Percentiles rank a stretch among this genome's conserved stretches.
Evolutionary conservation across 345 rosid species (phyloP).

Genomic region (Dimocarpus longan): DNA sequence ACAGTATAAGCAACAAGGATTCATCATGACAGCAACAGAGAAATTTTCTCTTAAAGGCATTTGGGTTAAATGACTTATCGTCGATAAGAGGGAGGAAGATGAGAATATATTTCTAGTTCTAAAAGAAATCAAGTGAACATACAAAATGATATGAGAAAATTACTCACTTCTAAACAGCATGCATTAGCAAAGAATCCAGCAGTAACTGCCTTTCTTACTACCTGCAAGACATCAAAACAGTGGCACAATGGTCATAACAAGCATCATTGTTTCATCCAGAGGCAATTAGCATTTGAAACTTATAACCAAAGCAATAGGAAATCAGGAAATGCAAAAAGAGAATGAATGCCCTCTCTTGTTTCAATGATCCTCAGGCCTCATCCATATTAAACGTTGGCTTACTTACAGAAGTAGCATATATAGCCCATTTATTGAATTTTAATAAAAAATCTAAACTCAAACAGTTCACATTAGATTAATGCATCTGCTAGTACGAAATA

Average conservation of each 20-base stretch:
- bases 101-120: background rate
- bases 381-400: background rate
- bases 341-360: background rate
- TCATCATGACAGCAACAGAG: constrained; percentile 13
- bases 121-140: background rate
- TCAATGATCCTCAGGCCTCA: background rate
- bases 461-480: background rate
- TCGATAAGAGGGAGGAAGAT: background rate
- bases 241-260: background rate
- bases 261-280: background rate
- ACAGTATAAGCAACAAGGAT: constrained; percentile 15
- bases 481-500: background rate
- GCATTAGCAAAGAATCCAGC: constrained; percentile 95
- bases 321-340: background rate
- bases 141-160: constrained; percentile 8
- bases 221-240: constrained; percentile 44
- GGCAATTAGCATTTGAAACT: background rate
- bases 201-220: constrained; percentile 79
- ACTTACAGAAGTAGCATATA: background rate
- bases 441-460: background rate
- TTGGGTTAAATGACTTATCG: constrained; percentile 10
- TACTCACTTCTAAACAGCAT: constrained; percentile 72
- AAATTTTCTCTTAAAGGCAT: background rate
- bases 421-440: background rate
- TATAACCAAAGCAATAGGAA: background rate